These are phyloP conservation scores for Daldinia eschscholtzii DNA, from an alignment of 2,329 filamentous ascomycete genomes.

Conservation along the genomic window DNA sequence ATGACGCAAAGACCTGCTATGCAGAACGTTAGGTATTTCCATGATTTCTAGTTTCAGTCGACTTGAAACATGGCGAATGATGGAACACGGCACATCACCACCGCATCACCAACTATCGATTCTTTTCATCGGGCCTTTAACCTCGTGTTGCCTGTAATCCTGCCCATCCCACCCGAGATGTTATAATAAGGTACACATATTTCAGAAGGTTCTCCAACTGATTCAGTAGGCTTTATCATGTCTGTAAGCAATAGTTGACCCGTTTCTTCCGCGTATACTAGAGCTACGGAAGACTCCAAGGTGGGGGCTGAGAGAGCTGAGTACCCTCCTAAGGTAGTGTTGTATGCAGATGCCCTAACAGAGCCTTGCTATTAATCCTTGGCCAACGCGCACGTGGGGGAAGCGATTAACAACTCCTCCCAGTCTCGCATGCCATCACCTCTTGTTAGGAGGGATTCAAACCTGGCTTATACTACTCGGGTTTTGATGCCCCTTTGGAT, in stretches of 20 bases:
- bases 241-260: not conserved
- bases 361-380: conserved; percentile 7
- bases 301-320: not conserved
- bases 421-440: conserved; percentile 12
- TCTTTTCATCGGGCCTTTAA: conserved; percentile 13
- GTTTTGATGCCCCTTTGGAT: conserved; percentile 24
- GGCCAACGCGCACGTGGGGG: conserved; percentile 29
- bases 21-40: not conserved
- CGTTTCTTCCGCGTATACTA: not conserved
- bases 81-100: conserved; percentile 15
- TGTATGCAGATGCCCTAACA: not conserved
- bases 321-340: not conserved
- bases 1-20: conserved; percentile 12
- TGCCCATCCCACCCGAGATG: not conserved
- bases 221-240: not conserved
- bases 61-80: conserved; percentile 19
- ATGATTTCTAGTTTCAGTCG: conserved; percentile 9
- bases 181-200: not conserved
- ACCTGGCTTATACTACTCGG: conserved; percentile 8
- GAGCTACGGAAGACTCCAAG: not conserved
- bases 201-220: not conserved
- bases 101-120: conserved; percentile 13
- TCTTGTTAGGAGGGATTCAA: not conserved
- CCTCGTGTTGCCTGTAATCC: not conserved
- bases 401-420: not conserved